These are phyloP conservation scores for Pachysandra terminalis DNA, from an alignment of 164 flowering plant species.

Conservation along the genomic window DNA sequence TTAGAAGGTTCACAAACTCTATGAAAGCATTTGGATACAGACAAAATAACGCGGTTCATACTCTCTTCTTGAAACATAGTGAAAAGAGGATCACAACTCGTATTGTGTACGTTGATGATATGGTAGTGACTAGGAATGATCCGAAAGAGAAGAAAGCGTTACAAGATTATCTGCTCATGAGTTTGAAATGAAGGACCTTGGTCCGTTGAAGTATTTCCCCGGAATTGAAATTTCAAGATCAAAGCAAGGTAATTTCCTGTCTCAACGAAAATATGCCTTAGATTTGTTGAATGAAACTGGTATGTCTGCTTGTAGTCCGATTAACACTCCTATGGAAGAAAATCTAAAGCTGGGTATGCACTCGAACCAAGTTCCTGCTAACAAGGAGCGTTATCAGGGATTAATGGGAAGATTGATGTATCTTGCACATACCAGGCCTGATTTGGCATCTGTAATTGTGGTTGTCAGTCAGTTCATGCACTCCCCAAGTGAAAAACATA, in stretches of 20 bases:
- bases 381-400: neutral
- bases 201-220: neutral
- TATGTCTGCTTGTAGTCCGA: neutral
- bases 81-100: neutral
- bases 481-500: neutral
- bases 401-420: conserved; percentile 8
- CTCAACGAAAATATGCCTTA: neutral
- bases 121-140: neutral
- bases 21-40: neutral
- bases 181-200: neutral
- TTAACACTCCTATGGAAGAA: neutral
- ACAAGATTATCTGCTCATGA: neutral
- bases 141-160: neutral
- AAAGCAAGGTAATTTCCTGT: neutral
- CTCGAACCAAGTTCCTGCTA: neutral
- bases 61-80: neutral
- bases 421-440: neutral
- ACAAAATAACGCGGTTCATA: neutral
- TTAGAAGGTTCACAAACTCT: conserved; percentile 1
- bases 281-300: neutral
- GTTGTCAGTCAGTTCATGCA: conserved; percentile 7
- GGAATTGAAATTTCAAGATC: neutral
- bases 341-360: neutral
- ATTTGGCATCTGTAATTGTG: neutral
- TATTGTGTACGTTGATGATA: neutral